Percentiles rank a stretch among this genome's conserved stretches.
Evolutionary conservation across 2,329 filamentous ascomycete genomes (phyloP).

Genomic region (Phoma sp.): DNA sequence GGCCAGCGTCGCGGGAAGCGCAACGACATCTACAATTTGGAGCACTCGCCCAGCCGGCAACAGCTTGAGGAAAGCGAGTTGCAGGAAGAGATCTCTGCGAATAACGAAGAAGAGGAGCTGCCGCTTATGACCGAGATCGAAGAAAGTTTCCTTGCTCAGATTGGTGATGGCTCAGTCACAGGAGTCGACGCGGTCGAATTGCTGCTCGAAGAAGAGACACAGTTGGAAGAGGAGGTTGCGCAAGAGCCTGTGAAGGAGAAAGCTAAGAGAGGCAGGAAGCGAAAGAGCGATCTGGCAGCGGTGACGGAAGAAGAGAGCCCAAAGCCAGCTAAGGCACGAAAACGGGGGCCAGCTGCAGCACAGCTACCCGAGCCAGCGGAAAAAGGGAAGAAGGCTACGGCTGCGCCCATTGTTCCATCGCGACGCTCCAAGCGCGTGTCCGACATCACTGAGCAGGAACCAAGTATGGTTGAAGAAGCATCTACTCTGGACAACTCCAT

Average conservation of each 20-base stretch:
- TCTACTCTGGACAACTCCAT: slow-evolving; percentile 20
- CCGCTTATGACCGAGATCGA: slow-evolving; percentile 32
- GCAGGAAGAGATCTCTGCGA: slow-evolving; percentile 39
- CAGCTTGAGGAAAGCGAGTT: slow-evolving; percentile 41
- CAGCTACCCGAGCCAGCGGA: slow-evolving; percentile 22
- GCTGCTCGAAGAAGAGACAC: slow-evolving; percentile 22
- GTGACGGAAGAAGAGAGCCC: slow-evolving; percentile 24
- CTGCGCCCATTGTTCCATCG: slow-evolving; percentile 21
- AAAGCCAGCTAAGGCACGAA: slow-evolving; percentile 23
- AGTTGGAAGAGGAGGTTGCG: slow-evolving; percentile 33
- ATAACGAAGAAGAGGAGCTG: slow-evolving; percentile 32
- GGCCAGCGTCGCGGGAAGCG: slow-evolving; percentile 41
- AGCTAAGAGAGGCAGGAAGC: slow-evolving; percentile 37
- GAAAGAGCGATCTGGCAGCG: slow-evolving; percentile 36
- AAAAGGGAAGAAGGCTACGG: slow-evolving; percentile 29
- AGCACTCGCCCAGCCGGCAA: slow-evolving; percentile 37
- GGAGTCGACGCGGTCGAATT: slow-evolving; percentile 21
- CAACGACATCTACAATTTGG: slow-evolving; percentile 41
- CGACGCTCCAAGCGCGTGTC: slow-evolving; percentile 39
- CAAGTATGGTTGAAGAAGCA: slow-evolving; percentile 34
- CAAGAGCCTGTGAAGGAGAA: slow-evolving; percentile 34
- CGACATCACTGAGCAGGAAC: slow-evolving; percentile 37
- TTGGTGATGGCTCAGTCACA: slow-evolving; percentile 38
- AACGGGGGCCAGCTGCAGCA: slow-evolving; percentile 21
- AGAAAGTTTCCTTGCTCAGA: slow-evolving; percentile 37